Percentiles rank a stretch among this genome's conserved stretches.
phyloP scores from a whole-genome alignment of 345 rosid genomes.

The Isatis tinctoria region DNA sequence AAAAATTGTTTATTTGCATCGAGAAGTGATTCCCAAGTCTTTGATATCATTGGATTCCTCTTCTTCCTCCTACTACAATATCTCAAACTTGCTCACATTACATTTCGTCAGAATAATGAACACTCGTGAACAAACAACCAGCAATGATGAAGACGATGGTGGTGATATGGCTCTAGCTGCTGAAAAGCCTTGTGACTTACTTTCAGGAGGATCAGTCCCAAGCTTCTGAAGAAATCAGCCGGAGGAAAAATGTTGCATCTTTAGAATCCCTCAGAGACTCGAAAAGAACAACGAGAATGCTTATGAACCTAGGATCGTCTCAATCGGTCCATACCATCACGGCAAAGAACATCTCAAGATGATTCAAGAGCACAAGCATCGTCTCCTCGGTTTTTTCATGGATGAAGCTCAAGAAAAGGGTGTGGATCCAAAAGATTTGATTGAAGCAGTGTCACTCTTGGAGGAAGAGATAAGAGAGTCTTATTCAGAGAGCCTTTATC shows the following conservation, averaged over 20 bases:
- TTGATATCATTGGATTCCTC: too few species aligned
- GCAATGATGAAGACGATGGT: neutral
- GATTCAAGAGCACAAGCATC: slow-evolving; percentile 42
- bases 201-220: slow-evolving; percentile 14
- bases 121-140: neutral
- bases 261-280: slow-evolving; percentile 37
- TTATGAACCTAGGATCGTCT: slow-evolving; percentile 39
- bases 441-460: too few species aligned
- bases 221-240: slow-evolving; percentile 30
- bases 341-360: slow-evolving; percentile 33
- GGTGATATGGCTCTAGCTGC: neutral
- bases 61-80: neutral
- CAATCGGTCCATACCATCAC: slow-evolving; percentile 45
- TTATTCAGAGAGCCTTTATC: too few species aligned
- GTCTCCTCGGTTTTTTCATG: too few species aligned
- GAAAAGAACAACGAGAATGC: slow-evolving; percentile 24
- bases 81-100: neutral
- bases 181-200: neutral
- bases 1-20: too few species aligned
- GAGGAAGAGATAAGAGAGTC: too few species aligned
- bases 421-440: too few species aligned
- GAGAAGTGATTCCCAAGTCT: too few species aligned
- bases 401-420: too few species aligned
- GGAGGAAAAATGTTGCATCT: slow-evolving; percentile 40
- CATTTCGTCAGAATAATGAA: neutral